Base-by-base conservation (phyloP, 345 rosid genomes). In the Boechera divaricarpa region DNA sequence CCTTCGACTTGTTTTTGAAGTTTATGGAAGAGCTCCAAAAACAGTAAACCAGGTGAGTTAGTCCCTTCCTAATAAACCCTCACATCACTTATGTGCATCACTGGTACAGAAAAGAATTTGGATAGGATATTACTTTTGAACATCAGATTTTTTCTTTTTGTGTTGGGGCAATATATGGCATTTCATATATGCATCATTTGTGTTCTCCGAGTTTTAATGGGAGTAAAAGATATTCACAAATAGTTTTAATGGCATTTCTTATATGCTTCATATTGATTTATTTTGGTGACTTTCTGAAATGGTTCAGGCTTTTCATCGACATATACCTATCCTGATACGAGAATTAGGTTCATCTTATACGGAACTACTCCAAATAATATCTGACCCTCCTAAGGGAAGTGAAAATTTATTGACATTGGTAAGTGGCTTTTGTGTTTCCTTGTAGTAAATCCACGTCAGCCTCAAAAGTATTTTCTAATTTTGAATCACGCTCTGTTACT, bases 321-420 rank as follows among this genome's bases (percentile, higher is more conserved):
- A 95, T 80, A 83, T 92, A 39, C 97, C 99, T 36, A 80, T 88
- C 56, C 86, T 95, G 68, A 78, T 92, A 75, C 87, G 98, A 81
- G 89, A 97, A 39, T 79, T 92, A 59, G 96, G 99, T 68, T 90
- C 97, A 80, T 88, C 97, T 70, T 84, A 80, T 74, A 77, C 84
- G 79, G 94, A 89, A 54, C 86, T 95, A 84, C 90, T 95, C 18
- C 86, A 35, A 42, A 82, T 95, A 78, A 85, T 95, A 85, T 89
- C 99, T 56, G 90, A 92, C 81, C 99, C 98, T 33, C 99, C 99
- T 53, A 89, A 85, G 86, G 98, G 98, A 85, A 92, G 98, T 84
- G 99, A 95, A 86, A 89, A 91, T 84, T 94, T 95, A 72, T 82
- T 95, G 88, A 91, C 86, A 62, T 82, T 87, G 85, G 99, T 95